Evolutionary conservation across 106 monocot genomes (phyloP).

Genomic region (Acorus gramineus): DNA sequence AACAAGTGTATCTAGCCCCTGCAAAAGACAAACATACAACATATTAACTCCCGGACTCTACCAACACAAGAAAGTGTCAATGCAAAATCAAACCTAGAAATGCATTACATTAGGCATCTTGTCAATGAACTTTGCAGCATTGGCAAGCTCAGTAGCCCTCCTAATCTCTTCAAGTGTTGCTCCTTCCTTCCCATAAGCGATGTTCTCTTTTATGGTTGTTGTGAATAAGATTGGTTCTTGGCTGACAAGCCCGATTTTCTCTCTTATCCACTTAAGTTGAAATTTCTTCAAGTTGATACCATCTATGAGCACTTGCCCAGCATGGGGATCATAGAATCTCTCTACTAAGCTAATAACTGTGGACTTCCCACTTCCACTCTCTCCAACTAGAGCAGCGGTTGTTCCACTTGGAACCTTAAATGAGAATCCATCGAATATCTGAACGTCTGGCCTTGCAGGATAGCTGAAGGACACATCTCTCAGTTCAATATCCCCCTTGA

Average conservation of each 20-base stretch:
- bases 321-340: slow-evolving; percentile 73
- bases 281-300: slow-evolving; percentile 53
- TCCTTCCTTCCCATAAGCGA: slow-evolving; percentile 54
- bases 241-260: slow-evolving; percentile 75
- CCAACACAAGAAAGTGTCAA: neutral
- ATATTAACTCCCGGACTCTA: neutral
- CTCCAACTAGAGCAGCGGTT: slow-evolving; percentile 70
- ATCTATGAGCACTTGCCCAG: slow-evolving; percentile 67
- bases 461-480: slow-evolving; percentile 71
- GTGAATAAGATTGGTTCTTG: slow-evolving; percentile 71
- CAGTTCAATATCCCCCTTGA: slow-evolving; percentile 63
- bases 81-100: neutral
- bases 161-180: slow-evolving; percentile 49
- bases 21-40: neutral
- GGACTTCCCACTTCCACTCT: slow-evolving; percentile 83
- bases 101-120: slow-evolving; percentile 55
- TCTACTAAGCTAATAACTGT: slow-evolving; percentile 63
- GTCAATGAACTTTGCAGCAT: slow-evolving; percentile 77
- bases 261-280: slow-evolving; percentile 44
- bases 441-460: slow-evolving; percentile 54
- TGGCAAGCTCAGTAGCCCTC: slow-evolving; percentile 50
- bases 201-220: slow-evolving; percentile 63
- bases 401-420: slow-evolving; percentile 44
- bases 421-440: slow-evolving; percentile 60
- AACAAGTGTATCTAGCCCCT: slow-evolving; percentile 80